Evolutionary conservation across 116 monocot genomes (phyloP), one percentile per base, ranked within the genome.

Genomic region (Iris pallida): DNA sequence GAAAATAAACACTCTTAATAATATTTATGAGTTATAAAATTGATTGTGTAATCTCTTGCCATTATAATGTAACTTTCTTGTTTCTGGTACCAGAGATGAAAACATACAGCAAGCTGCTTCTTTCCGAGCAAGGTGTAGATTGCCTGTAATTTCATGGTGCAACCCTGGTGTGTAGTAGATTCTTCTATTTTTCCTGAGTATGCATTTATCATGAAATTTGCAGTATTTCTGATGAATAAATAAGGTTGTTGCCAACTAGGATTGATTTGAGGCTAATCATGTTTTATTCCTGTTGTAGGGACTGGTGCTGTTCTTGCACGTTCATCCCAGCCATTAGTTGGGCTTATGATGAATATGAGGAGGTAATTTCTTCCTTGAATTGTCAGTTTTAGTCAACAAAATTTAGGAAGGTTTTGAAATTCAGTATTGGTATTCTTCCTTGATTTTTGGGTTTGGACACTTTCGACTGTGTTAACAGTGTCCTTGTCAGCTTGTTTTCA

Each of bases 131-230:
- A 85, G 85, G 70, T 83, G 77, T 61, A 83, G 97, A 16, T 76
- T 93, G 61, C 97, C 97, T 73, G 90, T 84, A 63, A 84, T 98
- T 52, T 90, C 97, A 18, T 98, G 97, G 97, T 93, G 93, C 69
- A 59, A 93, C 76, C 77, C 83, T 78, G 88, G 97, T 97, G 62
- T 47, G 83, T 81, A 47, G 51, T 47, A 59, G 18, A 20, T 63
- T 7, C 44, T 15, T 8, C 14, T 57, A 5, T n/a, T 66, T 14
- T 66, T 7, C 20, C 20, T 53, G 30, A 30, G 30, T 30, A 65
- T 20, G 49, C 7, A 12, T 20, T 65, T 13, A 65, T 65, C 48
- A 19, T 20, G 14, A 62, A 57, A 30, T n/a, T 53, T 42, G 42
- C 8, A 46, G 45, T 15, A 7, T 46, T 11, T 8, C 18, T 16